phyloP scores from a whole-genome alignment of 371 early-diverging fungal genomes.

The Nosema muscidifuracis region DNA sequence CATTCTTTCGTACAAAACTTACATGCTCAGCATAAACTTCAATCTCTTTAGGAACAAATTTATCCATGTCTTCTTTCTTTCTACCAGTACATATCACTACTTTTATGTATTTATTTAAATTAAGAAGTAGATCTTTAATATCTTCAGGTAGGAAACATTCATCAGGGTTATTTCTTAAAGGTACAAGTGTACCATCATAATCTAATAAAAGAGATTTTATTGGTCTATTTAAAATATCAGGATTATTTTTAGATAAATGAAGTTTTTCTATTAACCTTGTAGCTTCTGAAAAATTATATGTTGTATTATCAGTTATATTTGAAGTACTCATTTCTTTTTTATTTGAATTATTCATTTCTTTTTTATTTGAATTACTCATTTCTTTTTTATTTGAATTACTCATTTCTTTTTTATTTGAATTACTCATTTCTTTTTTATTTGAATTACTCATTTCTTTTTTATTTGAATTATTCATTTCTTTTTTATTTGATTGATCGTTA shows the following conservation, averaged over 20 bases:
- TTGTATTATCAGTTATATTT: too few species aligned
- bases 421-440: too few species aligned
- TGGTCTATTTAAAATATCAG: background rate
- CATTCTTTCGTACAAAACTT: constrained; percentile 45
- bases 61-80: constrained; percentile 48
- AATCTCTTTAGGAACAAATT: constrained; percentile 57
- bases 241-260: too few species aligned
- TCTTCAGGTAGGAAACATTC: constrained; percentile 55
- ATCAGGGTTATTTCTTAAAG: constrained; percentile 46
- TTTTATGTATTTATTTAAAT: constrained; percentile 35
- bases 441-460: too few species aligned
- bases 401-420: too few species aligned
- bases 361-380: too few species aligned
- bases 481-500: background rate
- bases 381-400: too few species aligned
- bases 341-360: too few species aligned
- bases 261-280: background rate
- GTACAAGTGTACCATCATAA: constrained; percentile 63
- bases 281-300: constrained; percentile 4
- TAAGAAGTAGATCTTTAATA: constrained; percentile 43
- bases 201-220: constrained; percentile 52
- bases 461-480: too few species aligned
- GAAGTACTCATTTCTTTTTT: too few species aligned
- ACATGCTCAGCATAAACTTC: constrained; percentile 63
- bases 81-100: constrained; percentile 61